phyloP scores from a whole-genome alignment of 805 yeast species.

The Tanozyma kutaoensis region DNA sequence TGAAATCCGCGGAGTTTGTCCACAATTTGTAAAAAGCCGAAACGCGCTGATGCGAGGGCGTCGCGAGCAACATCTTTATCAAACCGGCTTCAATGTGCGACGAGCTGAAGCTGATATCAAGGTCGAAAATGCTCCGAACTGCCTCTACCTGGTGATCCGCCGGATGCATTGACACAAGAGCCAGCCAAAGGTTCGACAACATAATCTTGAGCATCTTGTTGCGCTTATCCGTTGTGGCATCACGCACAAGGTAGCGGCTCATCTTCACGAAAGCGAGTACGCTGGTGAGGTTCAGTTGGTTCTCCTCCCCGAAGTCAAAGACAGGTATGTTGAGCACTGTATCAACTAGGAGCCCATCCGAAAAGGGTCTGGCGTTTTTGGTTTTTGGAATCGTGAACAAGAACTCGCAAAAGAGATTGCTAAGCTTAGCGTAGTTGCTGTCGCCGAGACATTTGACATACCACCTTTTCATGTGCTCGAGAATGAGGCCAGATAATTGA shows the following conservation, averaged over 20 bases:
- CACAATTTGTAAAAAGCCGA: slow-evolving; percentile 55
- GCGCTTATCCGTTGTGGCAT: slow-evolving; percentile 16
- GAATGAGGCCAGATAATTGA: slow-evolving; percentile 7
- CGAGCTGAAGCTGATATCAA: slow-evolving; percentile 40
- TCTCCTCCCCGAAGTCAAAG: slow-evolving; percentile 1
- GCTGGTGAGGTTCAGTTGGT: slow-evolving; percentile 8
- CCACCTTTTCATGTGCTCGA: slow-evolving; percentile 7
- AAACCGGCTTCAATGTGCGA: slow-evolving; percentile 64
- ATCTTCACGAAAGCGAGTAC: slow-evolving; percentile 32
- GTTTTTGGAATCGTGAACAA: slow-evolving; percentile 9
- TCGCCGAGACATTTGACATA: slow-evolving; percentile 4
- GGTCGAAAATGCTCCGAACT: slow-evolving; percentile 47
- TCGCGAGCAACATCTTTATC: slow-evolving; percentile 35
- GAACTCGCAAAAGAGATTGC: slow-evolving; percentile 7
- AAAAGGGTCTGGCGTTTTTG: slow-evolving; percentile 1
- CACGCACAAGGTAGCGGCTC: slow-evolving; percentile 19
- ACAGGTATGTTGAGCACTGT: slow-evolving; percentile 6
- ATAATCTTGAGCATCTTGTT: slow-evolving; percentile 26
- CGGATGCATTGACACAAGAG: slow-evolving; percentile 35
- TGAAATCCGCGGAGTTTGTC: slow-evolving; percentile 47
- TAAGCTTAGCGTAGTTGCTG: background rate
- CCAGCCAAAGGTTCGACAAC: slow-evolving; percentile 39
- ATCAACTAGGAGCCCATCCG: slow-evolving; percentile 3
- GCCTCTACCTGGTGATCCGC: slow-evolving; percentile 53
- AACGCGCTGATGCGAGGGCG: slow-evolving; percentile 22